Percentiles rank a stretch among this genome's conserved stretches.
These are phyloP conservation scores for Elsinoe arachidis DNA, from an alignment of 2,329 filamentous ascomycete species.

Conservation along the genomic window DNA sequence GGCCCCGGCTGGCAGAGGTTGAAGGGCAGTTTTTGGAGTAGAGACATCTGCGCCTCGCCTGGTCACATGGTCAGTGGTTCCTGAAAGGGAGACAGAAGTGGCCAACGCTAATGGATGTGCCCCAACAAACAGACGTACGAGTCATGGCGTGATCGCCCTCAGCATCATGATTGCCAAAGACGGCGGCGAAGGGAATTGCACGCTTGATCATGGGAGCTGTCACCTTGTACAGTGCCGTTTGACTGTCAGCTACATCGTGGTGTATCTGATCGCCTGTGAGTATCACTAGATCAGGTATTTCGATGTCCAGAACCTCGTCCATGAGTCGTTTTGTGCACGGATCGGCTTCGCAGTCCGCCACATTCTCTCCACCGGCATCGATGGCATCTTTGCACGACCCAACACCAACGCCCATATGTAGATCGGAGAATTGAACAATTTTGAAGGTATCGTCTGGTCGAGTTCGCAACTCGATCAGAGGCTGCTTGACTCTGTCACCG, in stretches of 20 bases:
- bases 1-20: slow-evolving; percentile 78
- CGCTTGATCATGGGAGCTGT: slow-evolving; percentile 74
- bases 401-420: slow-evolving; percentile 84
- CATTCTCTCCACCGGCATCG: slow-evolving; percentile 58
- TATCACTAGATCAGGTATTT: slow-evolving; percentile 87
- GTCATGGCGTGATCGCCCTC: slow-evolving; percentile 46
- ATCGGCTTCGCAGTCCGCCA: slow-evolving; percentile 81
- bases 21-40: slow-evolving; percentile 80
- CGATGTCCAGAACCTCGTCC: slow-evolving; percentile 74
- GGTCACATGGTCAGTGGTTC: no score
- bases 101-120: no score
- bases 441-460: slow-evolving; percentile 89
- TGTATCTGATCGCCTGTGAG: slow-evolving; percentile 93
- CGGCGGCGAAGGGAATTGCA: slow-evolving; percentile 83
- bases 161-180: slow-evolving; percentile 97
- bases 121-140: neutral
- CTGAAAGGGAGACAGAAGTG: no score
- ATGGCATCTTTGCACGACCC: slow-evolving; percentile 77
- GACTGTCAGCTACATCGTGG: slow-evolving; percentile 81
- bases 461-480: slow-evolving; percentile 59
- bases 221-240: slow-evolving; percentile 92
- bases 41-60: slow-evolving; percentile 71
- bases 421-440: slow-evolving; percentile 87
- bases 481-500: slow-evolving; percentile 57
- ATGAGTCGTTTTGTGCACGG: slow-evolving; percentile 86